Percentiles rank a stretch among this genome's conserved stretches.
Conservation (phyloP, 2,329 filamentous ascomycete species). For the Periconia macrospinosa region DNA sequence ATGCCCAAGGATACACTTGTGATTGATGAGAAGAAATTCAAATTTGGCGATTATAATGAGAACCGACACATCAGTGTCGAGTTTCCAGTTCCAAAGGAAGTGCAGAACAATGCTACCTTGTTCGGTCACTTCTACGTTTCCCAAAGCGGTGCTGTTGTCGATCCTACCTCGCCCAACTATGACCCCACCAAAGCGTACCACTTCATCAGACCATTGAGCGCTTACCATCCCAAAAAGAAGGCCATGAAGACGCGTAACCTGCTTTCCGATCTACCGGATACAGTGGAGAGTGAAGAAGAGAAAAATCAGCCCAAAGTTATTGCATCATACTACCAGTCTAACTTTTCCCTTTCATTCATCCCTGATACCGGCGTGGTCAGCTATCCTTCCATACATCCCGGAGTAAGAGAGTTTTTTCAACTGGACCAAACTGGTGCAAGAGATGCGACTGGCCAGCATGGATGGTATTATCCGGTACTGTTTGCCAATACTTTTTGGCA, state of each 20-base stretch:
- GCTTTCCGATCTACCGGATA: conserved; percentile 57
- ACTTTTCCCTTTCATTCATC: conserved; percentile 86
- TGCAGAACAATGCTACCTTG: conserved; percentile 89
- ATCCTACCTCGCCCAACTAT: conserved; percentile 73
- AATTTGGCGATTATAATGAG: conserved; percentile 77
- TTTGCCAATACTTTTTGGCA: conserved; percentile 99
- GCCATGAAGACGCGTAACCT: conserved; percentile 84
- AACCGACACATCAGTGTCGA: conserved; percentile 74
- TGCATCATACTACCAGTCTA: conserved; percentile 90
- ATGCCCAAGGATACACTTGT: conserved; percentile 71
- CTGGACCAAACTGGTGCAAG: conserved; percentile 80
- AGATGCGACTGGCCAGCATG: conserved; percentile 81
- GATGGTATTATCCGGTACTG: conserved; percentile 90
- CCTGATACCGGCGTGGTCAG: conserved; percentile 74
- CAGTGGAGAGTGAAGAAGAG: conserved; percentile 53
- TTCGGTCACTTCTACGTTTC: conserved; percentile 94
- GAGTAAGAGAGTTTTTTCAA: conserved; percentile 74
- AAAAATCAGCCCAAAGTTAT: conserved; percentile 68
- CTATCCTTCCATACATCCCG: conserved; percentile 69
- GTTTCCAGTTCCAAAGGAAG: conserved; percentile 74
- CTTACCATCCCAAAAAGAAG: conserved; percentile 92
- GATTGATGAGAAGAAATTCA: conserved; percentile 78
- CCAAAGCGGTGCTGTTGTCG: conserved; percentile 72
- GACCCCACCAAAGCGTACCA: conserved; percentile 77
- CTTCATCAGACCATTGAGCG: conserved; percentile 82